Conservation (phyloP, 257 asterid genomes). For the Capsicum baccatum region DNA sequence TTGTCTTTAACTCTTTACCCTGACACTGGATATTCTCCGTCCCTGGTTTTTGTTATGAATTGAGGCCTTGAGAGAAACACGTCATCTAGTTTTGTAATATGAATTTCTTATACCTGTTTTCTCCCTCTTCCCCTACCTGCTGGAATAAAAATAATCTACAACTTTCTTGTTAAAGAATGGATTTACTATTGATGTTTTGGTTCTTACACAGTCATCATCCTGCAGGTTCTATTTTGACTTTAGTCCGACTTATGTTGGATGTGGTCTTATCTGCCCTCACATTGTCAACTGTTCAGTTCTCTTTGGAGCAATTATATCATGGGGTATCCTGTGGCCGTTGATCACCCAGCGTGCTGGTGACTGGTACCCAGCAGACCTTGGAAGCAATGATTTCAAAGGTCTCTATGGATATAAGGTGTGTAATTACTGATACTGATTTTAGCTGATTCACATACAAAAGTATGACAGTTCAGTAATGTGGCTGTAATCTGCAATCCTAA, state of each 20-base stretch:
- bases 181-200: conserved; percentile 27
- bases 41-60: not conserved
- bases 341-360: conserved; percentile 77
- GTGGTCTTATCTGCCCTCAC: conserved; percentile 97
- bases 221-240: conserved; percentile 97
- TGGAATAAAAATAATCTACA: not conserved
- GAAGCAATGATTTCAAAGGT: conserved; percentile 92
- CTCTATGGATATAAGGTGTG: conserved; percentile 89
- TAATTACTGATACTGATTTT: conserved; percentile 15
- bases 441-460: not conserved
- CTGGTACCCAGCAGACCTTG: conserved; percentile 94
- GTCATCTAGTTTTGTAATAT: not conserved
- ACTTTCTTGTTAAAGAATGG: not conserved
- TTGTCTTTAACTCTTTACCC: not conserved
- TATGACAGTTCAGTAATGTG: not conserved
- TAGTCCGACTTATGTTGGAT: conserved; percentile 93
- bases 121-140: conserved; percentile 23
- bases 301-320: conserved; percentile 89
- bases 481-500: not conserved
- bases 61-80: not conserved
- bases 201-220: conserved; percentile 39
- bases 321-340: conserved; percentile 97
- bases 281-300: conserved; percentile 93
- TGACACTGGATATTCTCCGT: not conserved
- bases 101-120: not conserved